phyloP scores from a whole-genome alignment of 805 yeast genomes.

The Teunomyces kruisii region DNA sequence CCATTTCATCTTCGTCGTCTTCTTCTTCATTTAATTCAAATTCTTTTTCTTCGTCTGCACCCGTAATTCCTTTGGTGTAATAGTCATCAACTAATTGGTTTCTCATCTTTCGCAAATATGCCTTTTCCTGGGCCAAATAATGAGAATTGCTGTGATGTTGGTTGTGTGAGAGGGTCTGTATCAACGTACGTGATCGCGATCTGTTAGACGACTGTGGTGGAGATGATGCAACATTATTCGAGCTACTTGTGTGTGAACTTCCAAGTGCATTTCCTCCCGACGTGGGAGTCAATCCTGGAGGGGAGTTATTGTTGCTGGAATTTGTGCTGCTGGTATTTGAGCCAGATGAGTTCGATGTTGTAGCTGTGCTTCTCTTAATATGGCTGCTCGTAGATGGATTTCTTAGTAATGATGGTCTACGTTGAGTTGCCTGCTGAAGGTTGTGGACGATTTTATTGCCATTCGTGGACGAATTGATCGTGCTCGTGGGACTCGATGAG shows the following conservation, averaged over 20 bases:
- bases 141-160: slow-evolving; percentile 26
- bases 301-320: neutral
- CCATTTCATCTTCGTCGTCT: slow-evolving; percentile 32
- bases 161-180: slow-evolving; percentile 17
- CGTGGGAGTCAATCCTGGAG: neutral
- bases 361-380: neutral
- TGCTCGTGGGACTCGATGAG: neutral
- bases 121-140: slow-evolving; percentile 63
- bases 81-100: slow-evolving; percentile 67
- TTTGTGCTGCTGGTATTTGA: neutral
- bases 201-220: slow-evolving; percentile 1
- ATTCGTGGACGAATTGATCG: neutral
- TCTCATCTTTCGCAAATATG: slow-evolving; percentile 61
- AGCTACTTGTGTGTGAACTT: neutral
- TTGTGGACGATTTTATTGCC: neutral
- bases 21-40: slow-evolving; percentile 23
- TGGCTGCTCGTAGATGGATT: slow-evolving; percentile 1
- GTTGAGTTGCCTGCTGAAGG: neutral
- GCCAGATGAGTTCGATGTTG: neutral
- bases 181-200: slow-evolving; percentile 18
- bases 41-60: slow-evolving; percentile 30
- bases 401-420: neutral
- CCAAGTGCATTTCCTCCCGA: neutral
- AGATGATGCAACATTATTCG: neutral
- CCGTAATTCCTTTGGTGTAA: slow-evolving; percentile 64